Conservation (phyloP, 805 yeast species). For the Cyberlindnera bimundalis region DNA sequence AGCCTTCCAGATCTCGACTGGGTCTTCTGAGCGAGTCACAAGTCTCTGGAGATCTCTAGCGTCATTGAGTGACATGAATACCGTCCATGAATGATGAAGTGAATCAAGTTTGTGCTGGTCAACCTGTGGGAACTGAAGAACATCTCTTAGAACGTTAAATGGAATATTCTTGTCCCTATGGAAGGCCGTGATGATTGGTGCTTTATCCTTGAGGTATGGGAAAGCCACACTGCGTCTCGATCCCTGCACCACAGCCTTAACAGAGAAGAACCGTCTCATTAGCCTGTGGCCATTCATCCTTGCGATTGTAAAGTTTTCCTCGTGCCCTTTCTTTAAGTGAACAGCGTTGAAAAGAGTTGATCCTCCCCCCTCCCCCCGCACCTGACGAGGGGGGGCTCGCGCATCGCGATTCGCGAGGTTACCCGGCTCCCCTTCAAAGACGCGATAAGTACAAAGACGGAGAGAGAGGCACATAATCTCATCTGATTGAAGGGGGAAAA, state of each 20-base stretch:
- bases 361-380: neutral
- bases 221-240: slow-evolving; percentile 4
- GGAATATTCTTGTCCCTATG: slow-evolving; percentile 18
- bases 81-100: slow-evolving; percentile 17
- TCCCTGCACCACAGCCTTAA: neutral
- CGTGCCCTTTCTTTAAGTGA: neutral
- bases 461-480: neutral
- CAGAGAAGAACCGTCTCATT: neutral
- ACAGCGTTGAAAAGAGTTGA: neutral
- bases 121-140: slow-evolving; percentile 14
- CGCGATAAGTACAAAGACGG: too few species aligned
- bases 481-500: neutral
- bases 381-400: too few species aligned
- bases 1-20: slow-evolving; percentile 16
- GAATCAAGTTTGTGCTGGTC: slow-evolving; percentile 6
- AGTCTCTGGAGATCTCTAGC: slow-evolving; percentile 3
- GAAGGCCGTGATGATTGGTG: slow-evolving; percentile 9
- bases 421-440: neutral
- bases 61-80: slow-evolving; percentile 14
- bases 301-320: too few species aligned
- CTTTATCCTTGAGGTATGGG: slow-evolving; percentile 20
- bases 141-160: slow-evolving; percentile 23
- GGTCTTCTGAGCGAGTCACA: neutral
- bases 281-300: neutral
- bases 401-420: too few species aligned